Conservation (phyloP, 768 basidiomycete species). For the Phaeotremella fagi region DNA sequence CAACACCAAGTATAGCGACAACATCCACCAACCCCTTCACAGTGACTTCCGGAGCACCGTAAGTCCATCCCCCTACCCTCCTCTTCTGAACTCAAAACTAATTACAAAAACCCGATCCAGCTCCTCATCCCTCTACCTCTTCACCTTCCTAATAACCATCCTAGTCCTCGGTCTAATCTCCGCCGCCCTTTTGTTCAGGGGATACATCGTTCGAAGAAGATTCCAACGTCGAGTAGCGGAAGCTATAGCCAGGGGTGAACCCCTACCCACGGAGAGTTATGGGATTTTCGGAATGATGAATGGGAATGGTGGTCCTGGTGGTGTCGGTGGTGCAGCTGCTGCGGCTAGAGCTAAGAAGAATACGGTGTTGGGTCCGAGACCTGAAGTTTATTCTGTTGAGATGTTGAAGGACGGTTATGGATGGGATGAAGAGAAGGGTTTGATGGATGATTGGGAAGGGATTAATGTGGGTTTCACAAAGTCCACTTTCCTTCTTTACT, state of each 20-base stretch:
- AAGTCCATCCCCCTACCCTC: too few relatives aligned
- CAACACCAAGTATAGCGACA: too few relatives aligned
- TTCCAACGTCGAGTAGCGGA: constrained; percentile 33
- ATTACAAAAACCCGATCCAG: too few relatives aligned
- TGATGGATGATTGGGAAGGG: constrained; percentile 12
- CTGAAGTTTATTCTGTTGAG: constrained; percentile 33
- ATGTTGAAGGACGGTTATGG: constrained; percentile 19
- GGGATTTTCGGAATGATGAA: constrained; percentile 18
- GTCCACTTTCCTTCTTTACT: background rate
- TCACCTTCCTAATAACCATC: constrained; percentile 41
- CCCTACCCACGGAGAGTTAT: constrained; percentile 24
- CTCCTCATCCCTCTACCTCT: constrained; percentile 36
- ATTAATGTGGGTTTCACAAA: constrained; percentile 12
- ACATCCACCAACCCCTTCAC: too few relatives aligned
- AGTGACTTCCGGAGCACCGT: too few relatives aligned
- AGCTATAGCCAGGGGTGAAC: constrained; percentile 23
- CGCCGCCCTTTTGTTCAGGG: constrained; percentile 22
- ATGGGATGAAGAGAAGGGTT: constrained; percentile 1
- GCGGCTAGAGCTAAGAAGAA: constrained; percentile 22
- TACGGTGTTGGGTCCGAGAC: constrained; percentile 24
- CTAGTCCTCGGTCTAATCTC: constrained; percentile 35
- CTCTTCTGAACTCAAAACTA: too few relatives aligned
- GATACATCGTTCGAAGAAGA: constrained; percentile 28
- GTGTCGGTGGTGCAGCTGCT: background rate
- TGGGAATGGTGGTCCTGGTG: too few relatives aligned